These are phyloP conservation scores for Aspergillus floridensis DNA, from an alignment of 2,329 filamentous ascomycete species.

Conservation along the genomic window DNA sequence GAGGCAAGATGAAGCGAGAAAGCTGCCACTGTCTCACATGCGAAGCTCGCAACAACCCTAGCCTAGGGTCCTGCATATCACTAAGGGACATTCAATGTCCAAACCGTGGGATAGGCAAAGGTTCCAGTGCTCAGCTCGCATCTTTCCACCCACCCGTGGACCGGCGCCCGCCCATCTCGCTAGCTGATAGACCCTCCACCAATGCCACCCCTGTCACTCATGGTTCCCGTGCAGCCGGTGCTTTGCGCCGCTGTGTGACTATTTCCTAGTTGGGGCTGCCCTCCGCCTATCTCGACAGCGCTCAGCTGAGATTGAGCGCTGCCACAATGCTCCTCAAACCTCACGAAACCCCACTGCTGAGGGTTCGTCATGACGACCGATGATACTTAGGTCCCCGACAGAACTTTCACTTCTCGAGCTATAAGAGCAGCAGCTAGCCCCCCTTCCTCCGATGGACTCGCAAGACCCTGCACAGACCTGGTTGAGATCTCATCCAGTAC, in stretches of 20 bases:
- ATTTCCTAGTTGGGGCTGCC: neutral
- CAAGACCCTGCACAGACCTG: neutral
- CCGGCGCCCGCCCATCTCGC: neutral
- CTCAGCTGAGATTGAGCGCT: neutral
- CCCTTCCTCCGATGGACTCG: neutral
- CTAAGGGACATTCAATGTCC: neutral
- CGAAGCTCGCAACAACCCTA: neutral
- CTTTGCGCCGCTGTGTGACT: neutral
- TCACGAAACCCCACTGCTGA: neutral
- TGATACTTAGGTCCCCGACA: neutral
- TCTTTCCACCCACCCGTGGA: neutral
- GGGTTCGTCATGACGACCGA: neutral
- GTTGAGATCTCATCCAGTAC: neutral
- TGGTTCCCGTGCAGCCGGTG: neutral
- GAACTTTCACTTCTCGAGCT: neutral
- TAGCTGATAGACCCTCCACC: neutral
- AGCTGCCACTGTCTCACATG: neutral
- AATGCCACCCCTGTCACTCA: neutral
- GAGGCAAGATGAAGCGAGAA: neutral
- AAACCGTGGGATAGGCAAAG: neutral
- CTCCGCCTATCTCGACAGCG: neutral
- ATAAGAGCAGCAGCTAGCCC: neutral
- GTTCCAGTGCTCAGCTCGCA: neutral
- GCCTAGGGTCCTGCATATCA: neutral
- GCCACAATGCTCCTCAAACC: neutral